Evolutionary conservation across 1,284 basidiomycete genomes (phyloP), one percentile per base, ranked within the genome.

Genomic region (Naganishia liquefaciens): DNA sequence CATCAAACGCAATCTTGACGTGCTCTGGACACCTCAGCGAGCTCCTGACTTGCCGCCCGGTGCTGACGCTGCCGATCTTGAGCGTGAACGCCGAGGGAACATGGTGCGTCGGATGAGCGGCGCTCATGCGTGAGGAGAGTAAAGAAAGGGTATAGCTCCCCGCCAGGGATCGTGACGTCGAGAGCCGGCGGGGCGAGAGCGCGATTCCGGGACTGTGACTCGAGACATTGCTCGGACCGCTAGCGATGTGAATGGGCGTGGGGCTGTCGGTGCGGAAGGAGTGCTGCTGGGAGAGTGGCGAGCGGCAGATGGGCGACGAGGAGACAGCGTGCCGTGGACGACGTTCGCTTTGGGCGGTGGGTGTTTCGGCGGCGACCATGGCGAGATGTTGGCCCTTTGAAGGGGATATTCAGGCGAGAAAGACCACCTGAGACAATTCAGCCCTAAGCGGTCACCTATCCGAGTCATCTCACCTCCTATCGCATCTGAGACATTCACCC

Each of bases 1-100:
- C 77, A 7, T 70, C 66, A 62, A 79, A 76, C 0, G 75, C 73
- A 2, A 78, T 46, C n/a, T 68, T 60, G 13, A 76, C 62, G 25
- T 72, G 71, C 25, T 49, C 15, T 0, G 76, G 76, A 43, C 70
- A 73, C 9, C 73, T 61, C 13, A 77, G 53, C 11, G 72, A 69
- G 2, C 70, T 65, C 0, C 72, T 72, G 60, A 73, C 73, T 0
- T 60, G 60, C 15, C 66, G 69, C 2, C 71, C 73, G 40, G 42
- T 27, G 21, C 28, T 47, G 33, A 43, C 52, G 39, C 46, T 33
- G 15, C 52, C 63, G 28, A 68, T 64, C 42, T 68, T 64, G n/a
- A 68, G 51, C 2, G 58, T 62, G 53, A 68, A 68, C 25, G 67
- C 67, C 17, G 63, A 64, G 10, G 57, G 52, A 15, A 68, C 47